Evolutionary conservation across 441 rosid genomes (phyloP).

Genomic region (Syzygium syzygioides): DNA sequence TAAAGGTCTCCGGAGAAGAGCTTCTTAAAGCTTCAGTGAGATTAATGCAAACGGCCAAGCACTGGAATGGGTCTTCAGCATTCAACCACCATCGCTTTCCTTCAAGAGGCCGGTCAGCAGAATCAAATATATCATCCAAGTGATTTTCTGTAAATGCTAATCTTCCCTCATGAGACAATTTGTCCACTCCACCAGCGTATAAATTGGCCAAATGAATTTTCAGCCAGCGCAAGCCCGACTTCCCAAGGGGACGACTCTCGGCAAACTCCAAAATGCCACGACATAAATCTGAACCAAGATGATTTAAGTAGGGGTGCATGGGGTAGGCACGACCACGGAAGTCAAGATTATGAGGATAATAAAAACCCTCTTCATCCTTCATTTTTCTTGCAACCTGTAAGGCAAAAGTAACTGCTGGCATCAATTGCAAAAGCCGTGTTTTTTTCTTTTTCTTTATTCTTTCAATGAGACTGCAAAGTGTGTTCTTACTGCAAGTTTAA

Average conservation of each 20-base stretch:
- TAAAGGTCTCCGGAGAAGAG: slow-evolving; percentile 57
- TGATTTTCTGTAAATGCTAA: slow-evolving; percentile 79
- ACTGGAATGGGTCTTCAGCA: slow-evolving; percentile 98
- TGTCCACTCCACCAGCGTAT: slow-evolving; percentile 93
- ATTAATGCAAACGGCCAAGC: slow-evolving; percentile 81
- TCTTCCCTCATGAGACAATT: slow-evolving; percentile 78
- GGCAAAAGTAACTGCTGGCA: slow-evolving; percentile 28
- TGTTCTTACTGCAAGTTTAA: slow-evolving; percentile 86
- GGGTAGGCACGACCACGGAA: slow-evolving; percentile 99
- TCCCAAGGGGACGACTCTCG: slow-evolving; percentile 92
- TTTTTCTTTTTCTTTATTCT: neutral
- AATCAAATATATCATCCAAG: slow-evolving; percentile 87
- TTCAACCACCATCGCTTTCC: slow-evolving; percentile 94
- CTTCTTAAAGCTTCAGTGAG: slow-evolving; percentile 94
- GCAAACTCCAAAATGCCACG: slow-evolving; percentile 95
- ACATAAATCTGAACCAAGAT: slow-evolving; percentile 97
- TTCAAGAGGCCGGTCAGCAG: slow-evolving; percentile 91
- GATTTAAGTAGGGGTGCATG: slow-evolving; percentile 94
- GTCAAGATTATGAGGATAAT: slow-evolving; percentile 95
- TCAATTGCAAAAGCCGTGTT: slow-evolving; percentile 6
- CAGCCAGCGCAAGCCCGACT: slow-evolving; percentile 83
- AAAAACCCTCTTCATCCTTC: slow-evolving; percentile 93
- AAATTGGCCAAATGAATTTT: slow-evolving; percentile 97
- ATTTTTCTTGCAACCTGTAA: slow-evolving; percentile 70
- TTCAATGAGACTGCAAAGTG: slow-evolving; percentile 6